Evolutionary conservation across 2,329 filamentous ascomycete genomes (phyloP).

Genomic region (Trichoderma pleuroti): DNA sequence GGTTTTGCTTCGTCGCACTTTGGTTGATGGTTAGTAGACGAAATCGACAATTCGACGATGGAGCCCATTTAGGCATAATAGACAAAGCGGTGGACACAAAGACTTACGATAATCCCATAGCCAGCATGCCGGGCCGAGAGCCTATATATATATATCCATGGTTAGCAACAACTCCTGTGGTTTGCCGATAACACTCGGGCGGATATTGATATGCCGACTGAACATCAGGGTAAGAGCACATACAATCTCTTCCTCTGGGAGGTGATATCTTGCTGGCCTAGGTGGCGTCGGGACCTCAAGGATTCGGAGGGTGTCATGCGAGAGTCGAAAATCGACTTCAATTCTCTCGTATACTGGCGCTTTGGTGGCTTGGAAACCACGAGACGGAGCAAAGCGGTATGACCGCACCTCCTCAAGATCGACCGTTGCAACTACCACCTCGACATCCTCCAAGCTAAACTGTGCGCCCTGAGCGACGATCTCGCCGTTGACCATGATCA

Average conservation of each 20-base stretch:
- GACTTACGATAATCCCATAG: conserved; percentile 58
- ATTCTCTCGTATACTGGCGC: conserved; percentile 22
- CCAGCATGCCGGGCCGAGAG: conserved; percentile 61
- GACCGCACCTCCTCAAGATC: conserved; percentile 67
- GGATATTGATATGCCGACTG: not conserved
- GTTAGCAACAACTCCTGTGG: not conserved
- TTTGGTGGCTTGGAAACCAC: conserved; percentile 20
- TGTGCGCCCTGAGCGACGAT: conserved; percentile 62
- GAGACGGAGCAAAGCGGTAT: conserved; percentile 8
- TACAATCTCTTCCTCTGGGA: conserved; percentile 62
- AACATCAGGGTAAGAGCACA: not conserved
- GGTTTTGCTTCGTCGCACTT: conserved; percentile 38
- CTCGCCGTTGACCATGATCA: conserved; percentile 47
- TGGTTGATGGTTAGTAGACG: not conserved
- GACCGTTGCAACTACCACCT: conserved; percentile 63
- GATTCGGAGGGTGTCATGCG: conserved; percentile 28
- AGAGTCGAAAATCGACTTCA: conserved; percentile 16
- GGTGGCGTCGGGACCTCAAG: conserved; percentile 18
- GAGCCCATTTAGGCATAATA: not conserved
- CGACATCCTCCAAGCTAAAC: conserved; percentile 62
- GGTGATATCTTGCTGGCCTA: conserved; percentile 43
- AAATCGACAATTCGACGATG: not conserved
- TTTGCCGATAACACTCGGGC: not conserved
- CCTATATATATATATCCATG: conserved; percentile 25
- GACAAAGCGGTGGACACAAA: not conserved